Percentiles rank a stretch among this genome's conserved stretches.
Evolutionary conservation across 495 filamentous ascomycete genomes (phyloP).

Genomic region (Lasiosphaeris hirsuta): DNA sequence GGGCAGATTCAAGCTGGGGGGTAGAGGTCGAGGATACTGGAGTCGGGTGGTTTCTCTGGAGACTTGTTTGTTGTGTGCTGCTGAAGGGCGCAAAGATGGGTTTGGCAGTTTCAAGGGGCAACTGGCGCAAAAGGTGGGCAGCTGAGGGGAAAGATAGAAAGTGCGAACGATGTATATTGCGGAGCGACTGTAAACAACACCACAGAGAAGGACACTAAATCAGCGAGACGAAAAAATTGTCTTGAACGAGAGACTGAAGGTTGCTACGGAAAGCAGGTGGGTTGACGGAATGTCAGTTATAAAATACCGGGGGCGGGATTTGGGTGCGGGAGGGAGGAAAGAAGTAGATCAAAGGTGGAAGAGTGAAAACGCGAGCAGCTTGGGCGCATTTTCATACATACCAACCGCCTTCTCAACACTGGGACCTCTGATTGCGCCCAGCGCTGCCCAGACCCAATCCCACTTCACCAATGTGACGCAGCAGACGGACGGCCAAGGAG

Average conservation of each 20-base stretch:
- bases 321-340: conserved; percentile 6
- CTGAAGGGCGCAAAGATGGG: too few relatives aligned
- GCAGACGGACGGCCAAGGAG: conserved; percentile 10
- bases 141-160: background rate
- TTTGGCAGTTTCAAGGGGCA: too few relatives aligned
- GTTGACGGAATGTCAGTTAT: conserved; percentile 5
- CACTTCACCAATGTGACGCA: conserved; percentile 1
- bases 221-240: background rate
- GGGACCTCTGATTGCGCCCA: background rate
- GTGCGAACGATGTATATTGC: background rate
- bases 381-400: background rate
- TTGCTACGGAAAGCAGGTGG: background rate
- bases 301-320: background rate
- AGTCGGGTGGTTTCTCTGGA: background rate
- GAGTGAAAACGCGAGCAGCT: background rate
- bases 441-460: background rate
- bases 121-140: background rate
- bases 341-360: conserved; percentile 3
- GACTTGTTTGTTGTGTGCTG: too few relatives aligned
- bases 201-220: background rate
- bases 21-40: background rate
- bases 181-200: background rate
- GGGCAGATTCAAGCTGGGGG: background rate
- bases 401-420: background rate
- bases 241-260: conserved; percentile 17